These are phyloP conservation scores for Leishmania guyanensis DNA, from an alignment of 208 protist species.

Conservation along the genomic window DNA sequence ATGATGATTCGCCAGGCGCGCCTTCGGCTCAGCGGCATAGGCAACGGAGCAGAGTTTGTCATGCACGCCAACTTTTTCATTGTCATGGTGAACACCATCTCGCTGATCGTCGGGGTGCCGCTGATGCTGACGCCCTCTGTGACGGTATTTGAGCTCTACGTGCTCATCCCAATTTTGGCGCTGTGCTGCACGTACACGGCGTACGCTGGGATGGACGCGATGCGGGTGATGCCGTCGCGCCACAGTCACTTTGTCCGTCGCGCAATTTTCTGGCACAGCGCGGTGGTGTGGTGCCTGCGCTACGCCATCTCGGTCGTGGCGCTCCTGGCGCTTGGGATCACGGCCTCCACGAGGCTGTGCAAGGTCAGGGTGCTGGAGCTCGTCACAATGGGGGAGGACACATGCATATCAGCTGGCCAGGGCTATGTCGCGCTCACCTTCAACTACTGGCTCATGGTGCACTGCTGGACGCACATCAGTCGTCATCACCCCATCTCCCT, in stretches of 20 bases:
- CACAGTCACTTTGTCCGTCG: conserved; percentile 89
- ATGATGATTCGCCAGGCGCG: conserved; percentile 85
- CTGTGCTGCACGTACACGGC: conserved; percentile 86
- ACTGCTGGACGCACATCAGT: conserved; percentile 91
- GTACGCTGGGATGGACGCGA: conserved; percentile 77
- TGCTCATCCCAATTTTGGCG: conserved; percentile 81
- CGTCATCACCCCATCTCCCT: conserved; percentile 77
- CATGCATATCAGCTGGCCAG: conserved; percentile 56
- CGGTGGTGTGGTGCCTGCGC: conserved; percentile 77
- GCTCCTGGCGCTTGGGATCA: conserved; percentile 76
- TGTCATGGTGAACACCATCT: conserved; percentile 62
- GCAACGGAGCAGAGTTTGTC: conserved; percentile 83
- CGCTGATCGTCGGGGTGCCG: conserved; percentile 57
- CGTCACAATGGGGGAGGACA: conserved; percentile 33
- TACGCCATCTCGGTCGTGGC: conserved; percentile 72
- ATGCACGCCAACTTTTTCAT: conserved; percentile 85
- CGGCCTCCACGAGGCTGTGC: conserved; percentile 47
- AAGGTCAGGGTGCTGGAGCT: conserved; percentile 39
- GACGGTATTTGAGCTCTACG: conserved; percentile 82
- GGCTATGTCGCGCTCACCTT: conserved; percentile 85
- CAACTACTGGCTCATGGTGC: conserved; percentile 91
- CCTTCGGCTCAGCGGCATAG: conserved; percentile 79
- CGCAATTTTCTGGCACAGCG: conserved; percentile 80
- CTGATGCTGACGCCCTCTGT: conserved; percentile 72
- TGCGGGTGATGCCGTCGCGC: conserved; percentile 82